Conservation (phyloP, 2,329 filamentous ascomycete species). For the Phaeosphaeria sp. region DNA sequence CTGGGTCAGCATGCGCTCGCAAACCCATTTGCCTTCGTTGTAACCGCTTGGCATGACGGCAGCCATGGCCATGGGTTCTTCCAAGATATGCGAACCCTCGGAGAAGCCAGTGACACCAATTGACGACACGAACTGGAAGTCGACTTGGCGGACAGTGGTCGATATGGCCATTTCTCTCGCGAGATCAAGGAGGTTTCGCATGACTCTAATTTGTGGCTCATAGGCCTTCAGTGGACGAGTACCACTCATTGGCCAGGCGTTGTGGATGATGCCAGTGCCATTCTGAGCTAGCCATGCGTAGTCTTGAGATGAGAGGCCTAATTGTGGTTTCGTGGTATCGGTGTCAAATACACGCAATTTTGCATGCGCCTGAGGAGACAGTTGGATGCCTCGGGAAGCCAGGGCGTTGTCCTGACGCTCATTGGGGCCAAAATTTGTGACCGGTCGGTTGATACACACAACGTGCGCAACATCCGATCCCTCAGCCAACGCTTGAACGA, state of each 20-base stretch:
- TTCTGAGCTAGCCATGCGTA: slow-evolving; percentile 47
- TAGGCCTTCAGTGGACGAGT: slow-evolving; percentile 59
- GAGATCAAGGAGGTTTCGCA: slow-evolving; percentile 59
- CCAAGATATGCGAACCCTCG: slow-evolving; percentile 46
- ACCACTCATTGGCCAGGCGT: slow-evolving; percentile 63
- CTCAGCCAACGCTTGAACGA: slow-evolving; percentile 39
- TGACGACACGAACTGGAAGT: slow-evolving; percentile 53
- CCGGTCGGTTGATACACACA: slow-evolving; percentile 55
- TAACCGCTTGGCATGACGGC: slow-evolving; percentile 57
- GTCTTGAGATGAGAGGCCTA: slow-evolving; percentile 54
- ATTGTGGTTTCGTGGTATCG: slow-evolving; percentile 55
- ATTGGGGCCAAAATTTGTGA: slow-evolving; percentile 34
- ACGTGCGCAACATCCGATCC: slow-evolving; percentile 40
- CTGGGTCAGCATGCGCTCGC: slow-evolving; percentile 58
- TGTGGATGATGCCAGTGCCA: slow-evolving; percentile 62
- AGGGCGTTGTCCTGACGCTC: slow-evolving; percentile 47
- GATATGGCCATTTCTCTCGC: slow-evolving; percentile 39
- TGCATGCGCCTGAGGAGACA: slow-evolving; percentile 9
- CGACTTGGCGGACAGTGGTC: slow-evolving; percentile 23
- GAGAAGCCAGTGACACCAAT: slow-evolving; percentile 48
- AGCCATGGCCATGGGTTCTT: slow-evolving; percentile 50
- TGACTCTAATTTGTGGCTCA: slow-evolving; percentile 57
- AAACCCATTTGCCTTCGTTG: slow-evolving; percentile 60
- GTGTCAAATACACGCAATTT: slow-evolving; percentile 58
- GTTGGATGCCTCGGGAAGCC: slow-evolving; percentile 8